Evolutionary conservation across 768 basidiomycete genomes (phyloP), one percentile per base, ranked within the genome.

Genomic region (Lentinus brumalis): DNA sequence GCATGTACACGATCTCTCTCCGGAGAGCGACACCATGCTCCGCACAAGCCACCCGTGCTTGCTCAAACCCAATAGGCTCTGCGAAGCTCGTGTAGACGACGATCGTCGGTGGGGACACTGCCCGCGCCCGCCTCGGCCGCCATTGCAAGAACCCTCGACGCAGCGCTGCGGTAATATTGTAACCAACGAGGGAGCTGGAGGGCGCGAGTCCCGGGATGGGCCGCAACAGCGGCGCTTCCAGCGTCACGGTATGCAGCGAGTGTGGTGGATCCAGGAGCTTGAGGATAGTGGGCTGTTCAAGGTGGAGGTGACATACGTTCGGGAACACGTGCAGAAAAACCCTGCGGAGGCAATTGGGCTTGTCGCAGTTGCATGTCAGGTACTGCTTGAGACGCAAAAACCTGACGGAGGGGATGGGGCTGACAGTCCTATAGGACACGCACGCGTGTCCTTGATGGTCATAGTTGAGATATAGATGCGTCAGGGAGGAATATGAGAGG

Each of bases 101-200:
- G 30, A 55, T 32, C 4, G 42, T 55, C 29, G 31, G 31, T 42
- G 41, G 14, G 14, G 9, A 10, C 18, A 8, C 9, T 26, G 7
- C 1, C 8, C 11, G 26, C 26, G 9, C 18, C 8, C 49, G 26
- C 26, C 6, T 11, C 8, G 4, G 6, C 15, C 50, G 21, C 21
- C 21, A 47, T 0, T n/a, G 35, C 49, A 59, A n/a, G 21, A 59
- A 42, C 14, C 58, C 58, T 4, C 32, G 40, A 6, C 45, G 40
- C 7, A 59, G 42, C n/a, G 51, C 58, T 0, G 58, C 58, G 2
- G 16, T 42, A 2, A 59, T 38, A 18, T 59, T 59, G 47, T 40
- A 50, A 12, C 26, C 56, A 47, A 29, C 15, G 15, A 50, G n/a
- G 32, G 47, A 40, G 15, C n/a, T 14, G 35, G 15, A 57, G 18